These are phyloP conservation scores for Pseudocercospora fijiensis DNA, from an alignment of 2,329 filamentous ascomycete species.

Conservation along the genomic window DNA sequence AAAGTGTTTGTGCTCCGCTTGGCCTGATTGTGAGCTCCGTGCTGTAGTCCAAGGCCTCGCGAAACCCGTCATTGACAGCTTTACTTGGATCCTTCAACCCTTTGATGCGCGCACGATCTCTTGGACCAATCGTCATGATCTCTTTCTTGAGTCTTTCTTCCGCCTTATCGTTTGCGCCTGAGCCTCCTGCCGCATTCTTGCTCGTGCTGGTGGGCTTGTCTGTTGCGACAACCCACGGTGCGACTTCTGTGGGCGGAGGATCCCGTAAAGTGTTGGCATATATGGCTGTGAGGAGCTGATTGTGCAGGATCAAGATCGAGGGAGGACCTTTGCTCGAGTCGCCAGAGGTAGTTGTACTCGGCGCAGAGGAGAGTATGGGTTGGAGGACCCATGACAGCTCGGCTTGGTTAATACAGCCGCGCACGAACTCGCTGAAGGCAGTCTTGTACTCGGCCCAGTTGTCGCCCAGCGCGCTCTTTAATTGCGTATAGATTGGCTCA, in stretches of 20 bases:
- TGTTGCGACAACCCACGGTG: conserved; percentile 63
- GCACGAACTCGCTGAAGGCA: conserved; percentile 56
- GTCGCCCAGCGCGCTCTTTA: conserved; percentile 60
- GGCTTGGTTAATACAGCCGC: conserved; percentile 59
- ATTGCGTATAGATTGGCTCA: conserved; percentile 61
- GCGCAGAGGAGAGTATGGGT: conserved; percentile 54
- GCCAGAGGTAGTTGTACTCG: conserved; percentile 38
- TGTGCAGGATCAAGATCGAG: conserved; percentile 55
- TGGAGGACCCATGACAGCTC: conserved; percentile 59
- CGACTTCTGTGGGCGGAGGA: conserved; percentile 58
- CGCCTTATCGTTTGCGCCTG: conserved; percentile 57
- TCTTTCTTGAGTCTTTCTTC: conserved; percentile 64
- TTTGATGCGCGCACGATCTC: conserved; percentile 57
- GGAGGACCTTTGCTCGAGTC: conserved; percentile 23
- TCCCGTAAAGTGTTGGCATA: conserved; percentile 61
- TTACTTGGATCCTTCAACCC: conserved; percentile 28
- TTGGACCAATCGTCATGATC: conserved; percentile 61
- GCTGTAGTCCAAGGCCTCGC: conserved; percentile 32
- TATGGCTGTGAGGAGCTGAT: conserved; percentile 60
- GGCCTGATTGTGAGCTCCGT: conserved; percentile 34
- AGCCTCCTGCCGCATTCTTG: conserved; percentile 45
- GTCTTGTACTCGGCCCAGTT: conserved; percentile 62
- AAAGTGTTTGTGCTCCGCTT: conserved; percentile 14
- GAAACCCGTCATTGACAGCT: conserved; percentile 27
- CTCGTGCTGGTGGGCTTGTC: conserved; percentile 76